Evolutionary conservation across 2,329 filamentous ascomycete species (phyloP), one percentile per base, ranked within the genome.

Genomic region (Alternaria tenuissima): DNA sequence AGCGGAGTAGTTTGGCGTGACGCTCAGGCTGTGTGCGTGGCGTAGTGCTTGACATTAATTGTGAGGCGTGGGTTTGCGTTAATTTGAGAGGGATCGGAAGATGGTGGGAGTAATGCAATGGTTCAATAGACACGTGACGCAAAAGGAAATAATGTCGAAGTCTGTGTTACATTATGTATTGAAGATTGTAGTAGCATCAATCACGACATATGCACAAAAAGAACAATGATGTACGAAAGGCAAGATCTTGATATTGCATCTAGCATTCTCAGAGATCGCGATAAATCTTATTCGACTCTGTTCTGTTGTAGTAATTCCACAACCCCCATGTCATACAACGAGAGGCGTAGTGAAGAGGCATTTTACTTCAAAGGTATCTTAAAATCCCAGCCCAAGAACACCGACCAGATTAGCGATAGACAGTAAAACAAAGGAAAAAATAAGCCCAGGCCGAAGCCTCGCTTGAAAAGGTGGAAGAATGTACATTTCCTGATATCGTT

Each of bases 401-500:
- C 46, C 39, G 39, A 41, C 20, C 18, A 30, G 4, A 49, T 49
- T 49, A 49, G 46, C 46, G 20, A 49, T 49, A 38, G 32, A 49
- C 46, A 24, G n/a, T 12, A 24, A 9, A 16, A 49, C 32, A 49
- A 49, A 49, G 20, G 32, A 38, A 49, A 49, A 38, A 38, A 34
- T 11, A 48, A 48, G 46, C 46, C 18, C 46, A 30, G 18, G 30
- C 18, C 46, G 18, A 48, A 34, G 46, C 46, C 46, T 36, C 9
- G 30, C 30, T 48, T n/a, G 6, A 26, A 48, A 48, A 14, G 30
- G 20, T 36, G 46, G 46, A 49, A 49, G 46, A 38, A 49, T 49
- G 32, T 49, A 49, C 46, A 38, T 49, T 36, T 49, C 46, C 46
- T 49, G 46, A 49, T 49, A 49, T 49, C 46, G 46, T 49, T 49